Evolutionary conservation across 1,139 yeast species (phyloP), one percentile per base, ranked within the genome.

Genomic region (Lipomyces yarrowii): DNA sequence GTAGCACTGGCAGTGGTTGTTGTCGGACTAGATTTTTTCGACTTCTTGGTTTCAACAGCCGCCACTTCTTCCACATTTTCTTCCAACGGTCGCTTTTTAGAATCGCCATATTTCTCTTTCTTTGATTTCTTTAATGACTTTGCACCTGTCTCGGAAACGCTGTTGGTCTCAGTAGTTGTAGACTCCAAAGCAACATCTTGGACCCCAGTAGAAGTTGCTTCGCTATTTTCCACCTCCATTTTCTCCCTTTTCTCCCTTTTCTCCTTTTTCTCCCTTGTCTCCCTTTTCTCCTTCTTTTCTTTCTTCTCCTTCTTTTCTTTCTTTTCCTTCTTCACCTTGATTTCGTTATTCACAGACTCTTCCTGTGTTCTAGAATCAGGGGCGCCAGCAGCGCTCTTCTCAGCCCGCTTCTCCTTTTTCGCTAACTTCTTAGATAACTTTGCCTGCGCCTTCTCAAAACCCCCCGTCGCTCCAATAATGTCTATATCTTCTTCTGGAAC

Each of bases 341-440:
- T 21, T 10, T 26, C 30, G 4, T 26, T 26, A 3, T 26, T 26
- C 30, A 26, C 30, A 3, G 30, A 26, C 30, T 26, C 4, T 26
- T 26, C 30, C 30, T 26, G 30, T 2, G 30, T 4, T 1, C 4
- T 1, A 26, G 48, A 42, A n/a, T 82, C 78, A 2, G 80, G 79
- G 67, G 78, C 78, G 75, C 4, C 30, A 26, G 81, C 81, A 52
- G 32, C 11, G 15, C 83, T 83, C 73, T 80, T 78, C 77, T 80
- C 79, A 56, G 80, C 79, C 70, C 78, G 79, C 77, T 80, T 79
- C 21, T 77, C 80, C 71, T 76, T 77, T 74, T 80, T 78, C 5
- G 79, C 80, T 69, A 78, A 78, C 77, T 81, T 82, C 70, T 79
- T 79, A 77, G 84, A 82, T 3, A 81, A 82, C 73, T 80, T 79